Conservation (phyloP, 352 stramenopile genomes). For the Phytophthora idaei region DNA sequence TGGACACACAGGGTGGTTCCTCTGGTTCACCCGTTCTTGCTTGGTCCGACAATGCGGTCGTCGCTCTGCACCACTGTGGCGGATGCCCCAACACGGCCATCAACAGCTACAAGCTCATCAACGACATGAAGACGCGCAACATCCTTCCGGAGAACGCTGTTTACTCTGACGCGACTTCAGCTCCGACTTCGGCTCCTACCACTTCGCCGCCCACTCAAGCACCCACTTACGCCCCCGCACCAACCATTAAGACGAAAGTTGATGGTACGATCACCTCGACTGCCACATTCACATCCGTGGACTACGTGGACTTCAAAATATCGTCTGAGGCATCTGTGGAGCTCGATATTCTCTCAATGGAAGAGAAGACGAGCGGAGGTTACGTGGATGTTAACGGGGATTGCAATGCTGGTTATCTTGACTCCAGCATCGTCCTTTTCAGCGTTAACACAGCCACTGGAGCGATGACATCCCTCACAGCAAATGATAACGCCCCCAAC, state of each 20-base stretch:
- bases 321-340: conserved; percentile 46
- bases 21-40: conserved; percentile 74
- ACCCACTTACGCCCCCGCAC: conserved; percentile 12
- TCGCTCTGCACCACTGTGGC: conserved; percentile 79
- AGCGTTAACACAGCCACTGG: conserved; percentile 34
- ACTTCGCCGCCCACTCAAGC: conserved; percentile 22
- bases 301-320: conserved; percentile 71
- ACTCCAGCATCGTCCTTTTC: conserved; percentile 71
- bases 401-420: conserved; percentile 73
- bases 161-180: conserved; percentile 17
- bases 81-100: conserved; percentile 83
- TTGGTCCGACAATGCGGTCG: conserved; percentile 65
- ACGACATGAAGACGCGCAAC: conserved; percentile 47
- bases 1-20: conserved; percentile 75
- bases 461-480: conserved; percentile 16
- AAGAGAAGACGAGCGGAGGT: conserved; percentile 34
- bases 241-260: conserved; percentile 37
- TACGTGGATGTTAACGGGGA: conserved; percentile 72
- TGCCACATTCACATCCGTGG: conserved; percentile 53
- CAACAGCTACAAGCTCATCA: conserved; percentile 67
- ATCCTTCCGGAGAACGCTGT: conserved; percentile 55
- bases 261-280: conserved; percentile 76
- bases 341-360: conserved; percentile 73
- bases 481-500: conserved; percentile 53
- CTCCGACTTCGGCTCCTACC: conserved; percentile 25